Percentiles rank a stretch among this genome's conserved stretches.
These are phyloP conservation scores for Aspergillus niger DNA, from an alignment of 2,329 filamentous ascomycete species.

Conservation along the genomic window DNA sequence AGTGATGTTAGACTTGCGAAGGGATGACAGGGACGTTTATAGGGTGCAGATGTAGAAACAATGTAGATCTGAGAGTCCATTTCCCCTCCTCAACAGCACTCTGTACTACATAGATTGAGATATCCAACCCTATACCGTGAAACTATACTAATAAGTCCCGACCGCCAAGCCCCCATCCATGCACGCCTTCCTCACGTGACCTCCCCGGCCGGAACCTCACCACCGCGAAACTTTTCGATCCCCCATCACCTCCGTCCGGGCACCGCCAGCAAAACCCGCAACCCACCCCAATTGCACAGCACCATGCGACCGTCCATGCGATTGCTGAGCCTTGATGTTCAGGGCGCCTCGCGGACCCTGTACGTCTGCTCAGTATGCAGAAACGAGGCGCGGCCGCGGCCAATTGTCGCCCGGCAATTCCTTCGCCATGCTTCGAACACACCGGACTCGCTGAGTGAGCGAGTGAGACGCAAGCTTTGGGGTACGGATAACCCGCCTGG, in stretches of 20 bases:
- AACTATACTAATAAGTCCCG: no score
- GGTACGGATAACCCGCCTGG: constrained; percentile 54
- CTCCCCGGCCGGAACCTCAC: not conserved
- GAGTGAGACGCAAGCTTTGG: constrained; percentile 52
- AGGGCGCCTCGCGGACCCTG: constrained; percentile 26
- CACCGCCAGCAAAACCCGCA: no score
- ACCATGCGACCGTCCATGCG: constrained; percentile 43
- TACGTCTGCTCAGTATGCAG: constrained; percentile 47
- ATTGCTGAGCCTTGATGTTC: constrained; percentile 40
- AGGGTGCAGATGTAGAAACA: no score
- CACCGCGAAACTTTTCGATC: constrained; percentile 25
- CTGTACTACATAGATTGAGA: no score
- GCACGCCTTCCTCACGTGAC: constrained; percentile 28
- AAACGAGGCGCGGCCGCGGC: constrained; percentile 38
- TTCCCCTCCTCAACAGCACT: no score
- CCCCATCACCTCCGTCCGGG: no score
- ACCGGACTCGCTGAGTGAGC: constrained; percentile 45
- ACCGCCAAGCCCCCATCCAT: not conserved
- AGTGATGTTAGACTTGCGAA: no score
- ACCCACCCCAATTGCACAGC: no score
- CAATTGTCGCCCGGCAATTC: constrained; percentile 34
- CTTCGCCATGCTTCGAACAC: constrained; percentile 40
- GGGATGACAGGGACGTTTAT: no score
- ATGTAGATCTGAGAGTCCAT: no score
- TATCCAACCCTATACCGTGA: no score